These are phyloP conservation scores for Suhomyces bolitotheri DNA, from an alignment of 1,139 yeast genomes.

Conservation along the genomic window DNA sequence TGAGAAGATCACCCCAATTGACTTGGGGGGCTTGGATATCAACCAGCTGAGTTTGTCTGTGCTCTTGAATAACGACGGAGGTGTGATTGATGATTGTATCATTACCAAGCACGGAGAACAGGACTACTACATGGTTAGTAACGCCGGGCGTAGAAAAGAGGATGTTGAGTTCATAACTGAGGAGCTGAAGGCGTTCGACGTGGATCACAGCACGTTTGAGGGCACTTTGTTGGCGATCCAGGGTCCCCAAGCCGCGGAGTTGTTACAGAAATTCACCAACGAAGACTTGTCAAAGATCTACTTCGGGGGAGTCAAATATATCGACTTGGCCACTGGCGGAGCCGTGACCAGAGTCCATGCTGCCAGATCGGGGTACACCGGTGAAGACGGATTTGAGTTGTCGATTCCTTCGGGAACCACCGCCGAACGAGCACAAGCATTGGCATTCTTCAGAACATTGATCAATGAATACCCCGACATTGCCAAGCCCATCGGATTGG, in stretches of 20 bases:
- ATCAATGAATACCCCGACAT: conserved; percentile 53
- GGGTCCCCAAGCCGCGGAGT: conserved; percentile 78
- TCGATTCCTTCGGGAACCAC: conserved; percentile 63
- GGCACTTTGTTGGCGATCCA: conserved; percentile 87
- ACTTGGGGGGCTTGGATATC: conserved; percentile 54
- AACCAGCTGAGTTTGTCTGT: conserved; percentile 77
- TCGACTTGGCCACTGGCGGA: conserved; percentile 39
- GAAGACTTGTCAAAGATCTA: conserved; percentile 59
- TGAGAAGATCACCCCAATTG: conserved; percentile 84
- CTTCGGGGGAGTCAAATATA: conserved; percentile 71
- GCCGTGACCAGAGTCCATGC: conserved; percentile 51
- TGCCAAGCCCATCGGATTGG: conserved; percentile 90
- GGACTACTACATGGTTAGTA: conserved; percentile 86
- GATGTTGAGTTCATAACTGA: conserved; percentile 64
- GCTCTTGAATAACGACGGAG: conserved; percentile 69
- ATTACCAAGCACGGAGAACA: conserved; percentile 82
- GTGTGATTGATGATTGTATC: conserved; percentile 91
- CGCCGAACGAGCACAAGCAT: conserved; percentile 46
- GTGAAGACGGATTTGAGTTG: conserved; percentile 96
- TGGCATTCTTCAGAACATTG: conserved; percentile 62
- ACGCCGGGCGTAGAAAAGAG: conserved; percentile 90
- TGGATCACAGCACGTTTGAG: conserved; percentile 63
- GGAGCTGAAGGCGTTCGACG: conserved; percentile 48
- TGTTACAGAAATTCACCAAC: conserved; percentile 64
- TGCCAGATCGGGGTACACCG: conserved; percentile 96